Evolutionary conservation across 345 rosid species (phyloP).

Genomic region (Odontarrhena argentea): DNA sequence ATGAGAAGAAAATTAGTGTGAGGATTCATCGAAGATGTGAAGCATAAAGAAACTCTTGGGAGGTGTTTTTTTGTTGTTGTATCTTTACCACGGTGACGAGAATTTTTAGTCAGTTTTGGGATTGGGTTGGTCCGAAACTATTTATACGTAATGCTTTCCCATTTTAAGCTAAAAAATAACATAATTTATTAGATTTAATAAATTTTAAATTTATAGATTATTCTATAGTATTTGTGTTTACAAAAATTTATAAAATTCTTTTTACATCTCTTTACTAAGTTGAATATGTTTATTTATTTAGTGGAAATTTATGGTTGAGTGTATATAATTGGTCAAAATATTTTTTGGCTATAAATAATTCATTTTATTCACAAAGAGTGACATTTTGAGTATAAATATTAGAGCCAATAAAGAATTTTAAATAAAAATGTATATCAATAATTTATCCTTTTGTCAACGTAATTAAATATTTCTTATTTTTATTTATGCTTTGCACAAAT

Average conservation of each 20-base stretch:
- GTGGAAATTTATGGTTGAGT: background rate
- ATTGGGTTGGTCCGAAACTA: conserved; percentile 20
- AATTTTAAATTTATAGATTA: conserved; percentile 15
- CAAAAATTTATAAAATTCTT: background rate
- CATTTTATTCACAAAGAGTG: no score
- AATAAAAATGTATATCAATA: no score
- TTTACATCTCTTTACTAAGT: background rate
- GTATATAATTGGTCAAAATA: no score
- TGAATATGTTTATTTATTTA: background rate
- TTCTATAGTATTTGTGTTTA: background rate
- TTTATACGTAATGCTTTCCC: conserved; percentile 33
- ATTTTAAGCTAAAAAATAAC: conserved; percentile 18
- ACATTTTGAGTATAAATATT: no score
- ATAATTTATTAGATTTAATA: conserved; percentile 20
- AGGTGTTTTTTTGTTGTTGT: conserved; percentile 17
- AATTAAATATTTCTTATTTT: background rate
- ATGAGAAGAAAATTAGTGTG: background rate
- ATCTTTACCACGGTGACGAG: conserved; percentile 23
- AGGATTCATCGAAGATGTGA: conserved; percentile 20
- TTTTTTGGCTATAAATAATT: no score
- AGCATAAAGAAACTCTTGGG: conserved; percentile 16
- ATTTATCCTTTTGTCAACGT: background rate
- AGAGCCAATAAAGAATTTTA: no score
- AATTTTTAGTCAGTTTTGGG: conserved; percentile 31
- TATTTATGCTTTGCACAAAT: background rate